These are phyloP conservation scores for Laburnicola sp. DNA, from an alignment of 2,329 filamentous ascomycete species.

Conservation along the genomic window DNA sequence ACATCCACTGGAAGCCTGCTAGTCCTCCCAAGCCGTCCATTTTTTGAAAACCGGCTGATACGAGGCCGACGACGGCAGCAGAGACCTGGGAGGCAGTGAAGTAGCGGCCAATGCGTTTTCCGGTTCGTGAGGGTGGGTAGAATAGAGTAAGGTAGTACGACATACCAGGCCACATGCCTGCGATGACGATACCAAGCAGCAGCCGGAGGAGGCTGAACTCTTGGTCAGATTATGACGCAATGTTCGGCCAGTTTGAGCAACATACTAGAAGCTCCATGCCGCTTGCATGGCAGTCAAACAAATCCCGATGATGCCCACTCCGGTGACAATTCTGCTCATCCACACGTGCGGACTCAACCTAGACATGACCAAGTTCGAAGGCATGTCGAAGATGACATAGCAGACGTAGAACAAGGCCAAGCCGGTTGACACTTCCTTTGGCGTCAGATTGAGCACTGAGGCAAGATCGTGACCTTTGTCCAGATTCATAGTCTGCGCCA, in stretches of 20 bases:
- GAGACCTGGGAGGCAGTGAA: slow-evolving; percentile 89
- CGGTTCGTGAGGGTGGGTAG: slow-evolving; percentile 83
- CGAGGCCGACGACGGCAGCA: slow-evolving; percentile 83
- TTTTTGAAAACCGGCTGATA: slow-evolving; percentile 87
- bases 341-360: slow-evolving; percentile 80
- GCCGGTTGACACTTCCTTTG: slow-evolving; percentile 80
- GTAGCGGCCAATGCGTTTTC: slow-evolving; percentile 86
- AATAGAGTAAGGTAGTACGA: slow-evolving; percentile 89
- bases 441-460: slow-evolving; percentile 67
- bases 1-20: slow-evolving; percentile 91
- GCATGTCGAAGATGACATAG: slow-evolving; percentile 87
- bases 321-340: slow-evolving; percentile 90
- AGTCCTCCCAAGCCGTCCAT: slow-evolving; percentile 80
- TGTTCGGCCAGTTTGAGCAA: slow-evolving; percentile 9
- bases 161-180: slow-evolving; percentile 96
- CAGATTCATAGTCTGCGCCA: slow-evolving; percentile 92
- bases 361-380: slow-evolving; percentile 88
- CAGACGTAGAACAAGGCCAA: slow-evolving; percentile 89
- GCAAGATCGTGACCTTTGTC: slow-evolving; percentile 72
- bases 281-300: slow-evolving; percentile 81
- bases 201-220: slow-evolving; percentile 68
- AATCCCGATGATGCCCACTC: slow-evolving; percentile 79
- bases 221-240: neutral
- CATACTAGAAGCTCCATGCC: slow-evolving; percentile 81
- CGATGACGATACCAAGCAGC: slow-evolving; percentile 82